Conservation (phyloP, 768 basidiomycete species). For the Lactarius pseudohatsudake region DNA sequence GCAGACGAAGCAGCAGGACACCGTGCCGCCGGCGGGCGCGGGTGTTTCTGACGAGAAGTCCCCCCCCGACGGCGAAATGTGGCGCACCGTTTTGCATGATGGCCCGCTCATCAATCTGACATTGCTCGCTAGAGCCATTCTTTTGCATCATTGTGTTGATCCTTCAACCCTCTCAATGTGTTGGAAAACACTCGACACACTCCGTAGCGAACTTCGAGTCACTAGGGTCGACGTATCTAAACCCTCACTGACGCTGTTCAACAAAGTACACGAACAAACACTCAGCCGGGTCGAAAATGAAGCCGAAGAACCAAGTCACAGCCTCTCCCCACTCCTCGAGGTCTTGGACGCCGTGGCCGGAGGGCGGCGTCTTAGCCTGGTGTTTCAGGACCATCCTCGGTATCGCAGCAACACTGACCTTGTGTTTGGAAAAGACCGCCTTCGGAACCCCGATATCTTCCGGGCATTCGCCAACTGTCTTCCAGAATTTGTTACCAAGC, state of each 20-base stretch:
- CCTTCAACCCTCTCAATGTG: conserved; percentile 4
- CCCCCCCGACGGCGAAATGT: background rate
- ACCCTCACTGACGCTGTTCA: background rate
- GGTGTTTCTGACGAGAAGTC: too few relatives aligned
- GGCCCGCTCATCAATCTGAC: conserved; percentile 16
- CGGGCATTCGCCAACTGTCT: conserved; percentile 15
- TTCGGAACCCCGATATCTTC: conserved; percentile 8
- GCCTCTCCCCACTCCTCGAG: background rate
- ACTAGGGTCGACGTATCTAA: background rate
- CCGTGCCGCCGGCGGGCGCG: too few relatives aligned
- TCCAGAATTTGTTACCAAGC: background rate
- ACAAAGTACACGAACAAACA: background rate
- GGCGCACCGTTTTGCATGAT: conserved; percentile 1
- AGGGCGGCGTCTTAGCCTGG: background rate
- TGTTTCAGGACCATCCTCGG: background rate
- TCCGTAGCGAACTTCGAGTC: conserved; percentile 1
- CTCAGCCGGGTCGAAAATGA: background rate
- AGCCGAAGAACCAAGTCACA: background rate
- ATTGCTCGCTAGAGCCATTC: background rate
- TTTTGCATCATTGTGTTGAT: background rate
- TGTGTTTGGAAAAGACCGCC: conserved; percentile 12
- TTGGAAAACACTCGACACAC: conserved; percentile 17
- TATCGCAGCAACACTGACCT: conserved; percentile 1
- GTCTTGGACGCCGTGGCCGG: background rate
- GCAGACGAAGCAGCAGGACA: background rate